phyloP scores from a whole-genome alignment of 2,329 filamentous ascomycete genomes.

The Ophiostoma sp. region DNA sequence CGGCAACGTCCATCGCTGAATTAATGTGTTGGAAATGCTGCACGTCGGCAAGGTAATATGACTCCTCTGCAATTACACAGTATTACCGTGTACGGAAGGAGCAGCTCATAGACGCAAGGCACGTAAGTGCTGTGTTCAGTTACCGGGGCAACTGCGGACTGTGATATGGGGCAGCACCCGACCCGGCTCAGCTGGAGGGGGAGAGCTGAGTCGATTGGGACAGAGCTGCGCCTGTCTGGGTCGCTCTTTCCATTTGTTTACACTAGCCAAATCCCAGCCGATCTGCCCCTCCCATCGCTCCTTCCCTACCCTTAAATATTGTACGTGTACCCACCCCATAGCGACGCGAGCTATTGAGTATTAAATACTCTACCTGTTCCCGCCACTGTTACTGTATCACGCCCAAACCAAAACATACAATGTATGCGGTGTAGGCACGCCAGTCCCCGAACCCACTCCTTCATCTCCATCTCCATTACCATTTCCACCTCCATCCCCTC shows the following conservation, averaged over 20 bases:
- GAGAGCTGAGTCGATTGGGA: not conserved
- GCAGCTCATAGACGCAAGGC: not conserved
- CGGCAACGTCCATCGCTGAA: not conserved
- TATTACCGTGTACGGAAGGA: too few species aligned
- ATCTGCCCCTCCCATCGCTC: constrained; percentile 1
- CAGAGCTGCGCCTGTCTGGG: not conserved
- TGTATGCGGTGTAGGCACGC: not conserved
- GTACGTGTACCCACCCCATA: constrained; percentile 23
- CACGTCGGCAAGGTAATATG: not conserved
- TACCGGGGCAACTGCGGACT: constrained; percentile 29
- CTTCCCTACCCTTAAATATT: not conserved
- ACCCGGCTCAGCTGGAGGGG: constrained; percentile 8
- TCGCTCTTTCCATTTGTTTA: constrained; percentile 14
- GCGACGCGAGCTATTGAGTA: constrained; percentile 19
- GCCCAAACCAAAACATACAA: not conserved
- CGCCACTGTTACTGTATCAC: not conserved
- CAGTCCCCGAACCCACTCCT: not conserved
- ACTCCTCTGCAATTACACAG: too few species aligned
- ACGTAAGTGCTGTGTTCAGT: constrained; percentile 24
- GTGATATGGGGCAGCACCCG: constrained; percentile 23
- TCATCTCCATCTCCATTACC: not conserved
- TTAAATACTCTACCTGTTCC: not conserved
- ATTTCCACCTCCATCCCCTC: constrained; percentile 1
- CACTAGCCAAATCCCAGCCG: not conserved
- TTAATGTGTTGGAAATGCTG: not conserved